Base-by-base conservation (phyloP, 768 basidiomycete genomes). In the Mycena rosella region DNA sequence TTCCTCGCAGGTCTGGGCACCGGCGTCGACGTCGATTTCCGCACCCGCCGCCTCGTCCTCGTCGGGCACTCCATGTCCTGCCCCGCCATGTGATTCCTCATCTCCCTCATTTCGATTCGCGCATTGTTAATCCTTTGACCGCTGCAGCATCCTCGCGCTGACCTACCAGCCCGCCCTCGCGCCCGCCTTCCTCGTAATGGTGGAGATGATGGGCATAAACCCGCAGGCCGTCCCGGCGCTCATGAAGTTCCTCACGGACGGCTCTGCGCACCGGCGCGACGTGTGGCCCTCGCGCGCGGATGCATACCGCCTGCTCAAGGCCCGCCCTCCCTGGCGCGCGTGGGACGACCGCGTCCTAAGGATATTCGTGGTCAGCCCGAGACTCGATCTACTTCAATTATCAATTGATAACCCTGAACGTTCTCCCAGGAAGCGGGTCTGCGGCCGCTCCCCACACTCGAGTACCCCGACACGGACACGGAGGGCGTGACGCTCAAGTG, bases 11-110 rank as follows among this genome's bases (percentile, higher is more conserved):
- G 86, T 0, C 74, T 82, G 7, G 87, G 87, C 0, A 80, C 73
- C 27, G 87, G 87, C 22, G 76, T 87, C 20, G 78, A 84, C 44
- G 78, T 86, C n/a, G 84, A 87, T 68, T 87, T 88, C 63, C 76
- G 72, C 22, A 78, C 72, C n/a, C 85, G 81, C 20, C 84, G 76
- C 18, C 74, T 89, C 5, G 81, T 88, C 18, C 85, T 84, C 4
- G 77, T 89, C 18, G 88, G 86, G 0, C 87, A 89, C 70, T 89
- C 87, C 0, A 86, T 88, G 85, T 86, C 87, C 10, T 85, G 83
- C 2, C 75, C 81, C 1, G 78, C 77, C 4, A 65, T 86, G 87
- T 87, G 64, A 34, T 42, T 42, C 40, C 40, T 15, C 40, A 4
- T 5, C 40, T 8, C 11, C 15, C 7, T 17, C 40, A 17, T 17